Evolutionary conservation across 129 eudicot species (phyloP).

Genomic region (Helichrysum umbraculigerum): DNA sequence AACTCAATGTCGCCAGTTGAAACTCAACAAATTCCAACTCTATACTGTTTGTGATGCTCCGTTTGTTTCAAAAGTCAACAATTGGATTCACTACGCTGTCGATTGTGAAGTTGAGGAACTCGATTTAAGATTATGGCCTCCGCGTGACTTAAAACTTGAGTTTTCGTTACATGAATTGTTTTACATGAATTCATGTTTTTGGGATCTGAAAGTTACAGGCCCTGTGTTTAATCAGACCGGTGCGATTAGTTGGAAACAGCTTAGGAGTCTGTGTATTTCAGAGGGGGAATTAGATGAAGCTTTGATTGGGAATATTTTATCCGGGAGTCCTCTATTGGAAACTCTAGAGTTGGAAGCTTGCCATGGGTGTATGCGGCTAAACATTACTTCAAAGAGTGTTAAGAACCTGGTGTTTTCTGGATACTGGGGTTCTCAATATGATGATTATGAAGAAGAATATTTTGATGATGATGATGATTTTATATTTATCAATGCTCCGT

Average conservation of each 20-base stretch:
- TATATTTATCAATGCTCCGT: too few relatives aligned
- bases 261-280: conserved; percentile 10
- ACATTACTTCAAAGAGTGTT: conserved; percentile 24
- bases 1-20: conserved; percentile 28
- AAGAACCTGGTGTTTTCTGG: conserved; percentile 26
- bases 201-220: conserved; percentile 15
- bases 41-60: background rate
- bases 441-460: too few relatives aligned
- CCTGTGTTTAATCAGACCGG: conserved; percentile 11
- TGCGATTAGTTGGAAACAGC: too few relatives aligned
- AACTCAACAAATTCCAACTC: too few relatives aligned
- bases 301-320: conserved; percentile 28
- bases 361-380: conserved; percentile 19
- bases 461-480: too few relatives aligned
- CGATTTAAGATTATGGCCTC: background rate
- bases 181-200: conserved; percentile 25
- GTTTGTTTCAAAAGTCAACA: conserved; percentile 14
- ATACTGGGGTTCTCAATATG: background rate
- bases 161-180: conserved; percentile 17
- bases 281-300: conserved; percentile 5
- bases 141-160: background rate
- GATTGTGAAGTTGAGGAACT: conserved; percentile 19
- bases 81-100: conserved; percentile 25
- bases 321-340: conserved; percentile 26
- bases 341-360: conserved; percentile 12